Evolutionary conservation across 2,329 filamentous ascomycete species (phyloP), one percentile per base, ranked within the genome.

Genomic region (Ramularia collo-cygni): DNA sequence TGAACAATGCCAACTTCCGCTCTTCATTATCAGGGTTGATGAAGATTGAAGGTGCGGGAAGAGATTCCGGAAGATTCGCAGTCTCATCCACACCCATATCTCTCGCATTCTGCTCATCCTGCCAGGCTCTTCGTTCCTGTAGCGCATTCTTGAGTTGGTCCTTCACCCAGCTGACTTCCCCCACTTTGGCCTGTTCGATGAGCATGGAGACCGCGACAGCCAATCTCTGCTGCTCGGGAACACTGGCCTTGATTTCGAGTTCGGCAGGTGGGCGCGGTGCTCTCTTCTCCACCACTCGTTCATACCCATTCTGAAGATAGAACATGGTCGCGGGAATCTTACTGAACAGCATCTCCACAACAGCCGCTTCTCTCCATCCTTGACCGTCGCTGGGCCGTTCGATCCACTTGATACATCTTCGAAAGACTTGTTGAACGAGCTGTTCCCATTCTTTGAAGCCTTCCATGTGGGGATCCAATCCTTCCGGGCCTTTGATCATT

Each of bases 301-400:
- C 88, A 52, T 86, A 83, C 0, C 92, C 92, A 56, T 89, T 88
- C 58, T 96, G 89, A 4, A 98, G 74, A 59, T 87, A 96, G 63
- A 85, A 86, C 1, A 87, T 75, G 0, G 86, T 95, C 32, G 77
- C 76, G 37, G 80, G 81, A 42, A 88, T 83, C 63, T 98, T 98
- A 62, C 85, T 94, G 64, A 98, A 98, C 10, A 98, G 71, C 73
- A 98, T 78, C 64, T 98, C 92, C 1, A 93, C 82, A 35, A 94
- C 75, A 28, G 95, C 70, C 19, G 58, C 50, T 47, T 90, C 85
- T 0, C 88, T 88, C 30, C 88, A 77, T 51, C 95, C 80, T n/a
- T 92, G 77, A 7, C 53, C 54, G 10, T 50, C 52, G n/a, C 10
- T 24, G 21, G 2, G 42, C 50, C 53, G 46, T 17, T 52, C 47